Evolutionary conservation across 495 filamentous ascomycete genomes (phyloP).

Genomic region (Schizothecium vesticola): DNA sequence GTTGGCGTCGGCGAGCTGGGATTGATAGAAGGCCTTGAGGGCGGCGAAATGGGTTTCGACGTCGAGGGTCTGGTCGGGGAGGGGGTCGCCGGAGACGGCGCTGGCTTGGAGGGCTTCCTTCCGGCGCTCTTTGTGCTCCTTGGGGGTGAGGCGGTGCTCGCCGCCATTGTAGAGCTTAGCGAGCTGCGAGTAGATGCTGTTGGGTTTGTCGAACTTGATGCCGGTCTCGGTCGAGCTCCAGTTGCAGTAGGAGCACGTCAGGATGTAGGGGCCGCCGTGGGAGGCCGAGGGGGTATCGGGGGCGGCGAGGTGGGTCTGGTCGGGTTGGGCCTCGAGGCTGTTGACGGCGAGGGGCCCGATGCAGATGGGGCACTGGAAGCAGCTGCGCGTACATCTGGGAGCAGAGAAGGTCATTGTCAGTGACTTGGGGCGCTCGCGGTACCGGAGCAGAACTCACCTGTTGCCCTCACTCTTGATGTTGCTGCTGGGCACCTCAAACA

Average conservation of each 20-base stretch:
- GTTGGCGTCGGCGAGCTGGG: conserved; percentile 58
- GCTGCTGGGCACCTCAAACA: conserved; percentile 90
- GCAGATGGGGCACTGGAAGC: conserved; percentile 90
- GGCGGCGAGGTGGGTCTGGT: conserved; percentile 36
- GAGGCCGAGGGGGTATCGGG: conserved; percentile 29
- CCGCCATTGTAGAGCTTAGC: conserved; percentile 53
- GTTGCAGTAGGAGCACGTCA: conserved; percentile 81
- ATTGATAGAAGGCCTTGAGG: conserved; percentile 65
- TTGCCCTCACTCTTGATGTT: conserved; percentile 88
- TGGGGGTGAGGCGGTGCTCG: conserved; percentile 30
- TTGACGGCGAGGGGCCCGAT: conserved; percentile 72
- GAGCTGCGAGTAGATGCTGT: conserved; percentile 78
- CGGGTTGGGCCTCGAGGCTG: conserved; percentile 52
- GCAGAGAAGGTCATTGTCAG: background rate
- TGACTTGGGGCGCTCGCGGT: background rate
- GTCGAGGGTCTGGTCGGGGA: conserved; percentile 26
- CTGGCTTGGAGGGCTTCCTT: conserved; percentile 32
- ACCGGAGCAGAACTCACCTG: conserved; percentile 51
- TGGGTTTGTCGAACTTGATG: conserved; percentile 82
- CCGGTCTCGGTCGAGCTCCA: conserved; percentile 89
- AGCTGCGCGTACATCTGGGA: conserved; percentile 84
- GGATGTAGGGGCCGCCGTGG: conserved; percentile 61
- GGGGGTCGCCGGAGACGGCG: conserved; percentile 12
- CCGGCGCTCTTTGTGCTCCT: conserved; percentile 41
- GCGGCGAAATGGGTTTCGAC: conserved; percentile 48